Percentiles rank a stretch among this genome's conserved stretches.
Evolutionary conservation across 495 filamentous ascomycete species (phyloP).

Genomic region (Aspergillus coremiiformis): DNA sequence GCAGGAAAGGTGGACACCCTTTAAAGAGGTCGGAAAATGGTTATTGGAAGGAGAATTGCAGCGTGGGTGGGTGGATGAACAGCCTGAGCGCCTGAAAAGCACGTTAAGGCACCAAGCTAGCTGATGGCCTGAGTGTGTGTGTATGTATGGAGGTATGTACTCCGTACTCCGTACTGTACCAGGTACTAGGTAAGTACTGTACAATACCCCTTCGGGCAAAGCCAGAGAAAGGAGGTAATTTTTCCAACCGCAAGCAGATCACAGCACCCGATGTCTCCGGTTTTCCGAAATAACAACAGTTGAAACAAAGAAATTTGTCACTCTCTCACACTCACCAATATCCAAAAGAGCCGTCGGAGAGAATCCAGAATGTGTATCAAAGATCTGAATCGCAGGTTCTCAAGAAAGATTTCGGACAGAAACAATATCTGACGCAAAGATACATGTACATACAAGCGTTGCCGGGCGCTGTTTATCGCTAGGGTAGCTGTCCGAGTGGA

Average conservation of each 20-base stretch:
- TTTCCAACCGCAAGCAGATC: conserved; percentile 12
- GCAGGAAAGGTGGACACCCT: not conserved
- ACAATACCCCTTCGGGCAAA: not conserved
- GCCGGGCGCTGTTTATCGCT: too few relatives aligned
- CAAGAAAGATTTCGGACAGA: not conserved
- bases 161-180: too few relatives aligned
- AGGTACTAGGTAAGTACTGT: not conserved
- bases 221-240: not conserved
- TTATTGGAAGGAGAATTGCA: not conserved
- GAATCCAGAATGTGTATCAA: not conserved
- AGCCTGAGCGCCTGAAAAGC: conserved; percentile 18
- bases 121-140: not conserved
- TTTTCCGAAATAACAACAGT: conserved; percentile 1
- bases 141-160: too few relatives aligned
- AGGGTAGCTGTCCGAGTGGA: not conserved
- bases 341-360: not conserved
- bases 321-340: not conserved
- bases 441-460: not conserved
- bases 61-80: conserved; percentile 5
- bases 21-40: not conserved
- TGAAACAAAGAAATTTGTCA: not conserved
- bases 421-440: not conserved
- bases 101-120: conserved; percentile 16
- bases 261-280: conserved; percentile 10
- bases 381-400: not conserved